Conservation (phyloP, 2,329 filamentous ascomycete genomes). For the Apiospora arundinis region DNA sequence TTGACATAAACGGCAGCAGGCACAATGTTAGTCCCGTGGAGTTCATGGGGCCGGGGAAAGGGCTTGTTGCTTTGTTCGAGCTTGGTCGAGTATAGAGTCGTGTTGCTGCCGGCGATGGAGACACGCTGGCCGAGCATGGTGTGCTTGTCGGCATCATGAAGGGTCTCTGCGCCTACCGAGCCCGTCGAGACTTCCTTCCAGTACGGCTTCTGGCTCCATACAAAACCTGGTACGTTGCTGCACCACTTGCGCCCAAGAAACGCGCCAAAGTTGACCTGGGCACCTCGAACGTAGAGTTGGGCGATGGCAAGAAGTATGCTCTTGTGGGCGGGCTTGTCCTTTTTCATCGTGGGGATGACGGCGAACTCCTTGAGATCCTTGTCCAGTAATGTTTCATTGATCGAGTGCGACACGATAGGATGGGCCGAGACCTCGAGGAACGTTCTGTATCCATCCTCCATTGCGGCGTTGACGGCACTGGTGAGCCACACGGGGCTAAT, state of each 20-base stretch:
- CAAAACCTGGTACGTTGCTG: too few species aligned
- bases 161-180: conserved; percentile 34
- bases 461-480: conserved; percentile 38
- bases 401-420: conserved; percentile 48
- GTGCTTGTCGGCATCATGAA: conserved; percentile 44
- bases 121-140: conserved; percentile 41
- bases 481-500: conserved; percentile 44
- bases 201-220: too few species aligned
- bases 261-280: too few species aligned
- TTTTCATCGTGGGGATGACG: conserved; percentile 24
- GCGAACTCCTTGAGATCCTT: conserved; percentile 36
- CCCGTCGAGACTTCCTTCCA: conserved; percentile 28
- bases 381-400: conserved; percentile 45
- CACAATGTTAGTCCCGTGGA: conserved; percentile 50
- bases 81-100: conserved; percentile 41
- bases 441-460: conserved; percentile 45
- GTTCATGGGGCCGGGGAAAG: conserved; percentile 47
- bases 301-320: conserved; percentile 22
- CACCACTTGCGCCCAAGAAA: too few species aligned
- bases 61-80: conserved; percentile 47
- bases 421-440: conserved; percentile 51
- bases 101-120: conserved; percentile 37
- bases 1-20: conserved; percentile 50
- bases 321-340: conserved; percentile 38
- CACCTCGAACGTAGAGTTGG: too few species aligned